These are phyloP conservation scores for Centrapalus pauciflorus DNA, from an alignment of 129 eudicot species.

Conservation along the genomic window DNA sequence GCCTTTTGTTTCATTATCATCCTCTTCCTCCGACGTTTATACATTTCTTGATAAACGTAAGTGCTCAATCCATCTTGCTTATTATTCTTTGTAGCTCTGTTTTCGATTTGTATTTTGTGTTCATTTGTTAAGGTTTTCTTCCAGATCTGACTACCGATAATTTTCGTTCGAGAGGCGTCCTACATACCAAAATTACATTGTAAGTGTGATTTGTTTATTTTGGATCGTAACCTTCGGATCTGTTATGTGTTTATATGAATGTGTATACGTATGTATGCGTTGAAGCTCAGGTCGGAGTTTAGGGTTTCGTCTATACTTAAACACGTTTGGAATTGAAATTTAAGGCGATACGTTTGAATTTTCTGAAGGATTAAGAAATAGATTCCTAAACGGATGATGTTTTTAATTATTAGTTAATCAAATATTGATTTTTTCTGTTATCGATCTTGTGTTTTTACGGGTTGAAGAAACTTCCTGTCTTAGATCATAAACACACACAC, in stretches of 20 bases:
- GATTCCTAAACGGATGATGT: background rate
- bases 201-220: background rate
- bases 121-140: background rate
- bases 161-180: slow-evolving; percentile 7
- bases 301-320: background rate
- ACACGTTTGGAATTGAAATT: background rate
- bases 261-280: background rate
- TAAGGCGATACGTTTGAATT: background rate
- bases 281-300: background rate
- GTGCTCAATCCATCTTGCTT: background rate
- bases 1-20: background rate
- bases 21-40: background rate
- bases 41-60: background rate
- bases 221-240: slow-evolving; percentile 2
- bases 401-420: background rate
- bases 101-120: background rate
- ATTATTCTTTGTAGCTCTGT: background rate
- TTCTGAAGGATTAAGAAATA: background rate
- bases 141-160: slow-evolving; percentile 19
- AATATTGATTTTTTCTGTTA: background rate
- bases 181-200: slow-evolving; percentile 10
- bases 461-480: background rate
- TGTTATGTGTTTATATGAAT: slow-evolving; percentile 3
- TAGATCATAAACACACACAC: too few species aligned
- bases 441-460: background rate